Conservation (phyloP, 2,329 filamentous ascomycete species). For the Colletotrichum chlorophyti region DNA sequence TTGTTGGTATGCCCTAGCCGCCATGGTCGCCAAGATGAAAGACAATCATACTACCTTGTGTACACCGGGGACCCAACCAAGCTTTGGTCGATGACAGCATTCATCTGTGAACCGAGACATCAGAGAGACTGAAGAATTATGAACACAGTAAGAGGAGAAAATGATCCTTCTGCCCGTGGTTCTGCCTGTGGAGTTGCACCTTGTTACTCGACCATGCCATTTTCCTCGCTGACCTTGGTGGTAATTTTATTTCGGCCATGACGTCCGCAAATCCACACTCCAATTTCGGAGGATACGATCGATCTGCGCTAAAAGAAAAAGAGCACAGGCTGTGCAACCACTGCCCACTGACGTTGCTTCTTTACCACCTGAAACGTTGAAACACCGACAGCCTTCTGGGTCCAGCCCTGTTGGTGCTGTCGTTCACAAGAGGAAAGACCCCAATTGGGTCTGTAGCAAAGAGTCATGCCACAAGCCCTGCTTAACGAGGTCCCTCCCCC, state of each 20-base stretch:
- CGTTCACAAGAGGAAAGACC: conserved; percentile 5
- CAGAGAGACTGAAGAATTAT: not conserved
- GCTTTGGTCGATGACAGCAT: not conserved
- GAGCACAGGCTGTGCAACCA: conserved; percentile 13
- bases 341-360: too few relatives aligned
- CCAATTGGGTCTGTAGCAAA: not conserved
- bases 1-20: too few relatives aligned
- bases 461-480: conserved; percentile 14
- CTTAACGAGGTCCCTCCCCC: not conserved
- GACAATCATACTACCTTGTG: conserved; percentile 5
- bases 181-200: not conserved
- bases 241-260: conserved; percentile 25
- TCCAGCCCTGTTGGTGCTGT: conserved; percentile 10
- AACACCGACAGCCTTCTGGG: conserved; percentile 24
- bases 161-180: not conserved
- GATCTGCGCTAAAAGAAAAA: conserved; percentile 26
- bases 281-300: conserved; percentile 29
- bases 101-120: not conserved
- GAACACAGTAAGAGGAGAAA: not conserved
- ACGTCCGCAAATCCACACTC: conserved; percentile 22
- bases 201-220: not conserved
- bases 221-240: too few relatives aligned
- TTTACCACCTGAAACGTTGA: conserved; percentile 27
- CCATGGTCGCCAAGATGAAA: conserved; percentile 1
- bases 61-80: conserved; percentile 12